Evolutionary conservation across 2,329 filamentous ascomycete genomes (phyloP).

Genomic region (Xenoacremonium recifei): DNA sequence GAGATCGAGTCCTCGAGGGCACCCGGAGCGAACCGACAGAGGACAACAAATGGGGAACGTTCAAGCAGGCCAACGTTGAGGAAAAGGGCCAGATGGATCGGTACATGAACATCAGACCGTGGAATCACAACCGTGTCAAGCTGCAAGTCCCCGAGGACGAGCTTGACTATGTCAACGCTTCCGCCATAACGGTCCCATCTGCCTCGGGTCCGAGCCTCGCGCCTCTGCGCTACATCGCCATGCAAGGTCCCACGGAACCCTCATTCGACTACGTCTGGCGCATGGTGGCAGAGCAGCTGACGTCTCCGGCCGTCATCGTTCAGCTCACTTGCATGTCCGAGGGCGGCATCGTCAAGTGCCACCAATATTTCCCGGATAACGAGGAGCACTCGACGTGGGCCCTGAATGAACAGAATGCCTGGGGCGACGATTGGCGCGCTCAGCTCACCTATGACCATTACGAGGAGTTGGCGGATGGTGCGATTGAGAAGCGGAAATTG

Average conservation of each 20-base stretch:
- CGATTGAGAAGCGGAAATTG: constrained; percentile 74
- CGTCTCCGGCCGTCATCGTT: constrained; percentile 76
- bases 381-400: constrained; percentile 51
- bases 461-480: constrained; percentile 53
- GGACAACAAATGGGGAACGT: constrained; percentile 34
- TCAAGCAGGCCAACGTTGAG: constrained; percentile 31
- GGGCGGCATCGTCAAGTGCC: constrained; percentile 76
- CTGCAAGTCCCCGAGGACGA: constrained; percentile 72
- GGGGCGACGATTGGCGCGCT: constrained; percentile 66
- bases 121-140: constrained; percentile 80
- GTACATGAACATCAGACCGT: constrained; percentile 88
- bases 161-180: constrained; percentile 82
- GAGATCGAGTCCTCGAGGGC: constrained; percentile 43
- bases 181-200: constrained; percentile 60
- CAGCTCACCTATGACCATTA: constrained; percentile 65
- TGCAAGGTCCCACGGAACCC: constrained; percentile 80
- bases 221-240: constrained; percentile 75
- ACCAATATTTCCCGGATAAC: constrained; percentile 75
- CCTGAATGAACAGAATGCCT: constrained; percentile 63
- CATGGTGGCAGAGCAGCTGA: constrained; percentile 82
- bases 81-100: constrained; percentile 61
- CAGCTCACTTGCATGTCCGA: constrained; percentile 94
- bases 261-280: constrained; percentile 87
- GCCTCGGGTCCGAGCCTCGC: constrained; percentile 36
- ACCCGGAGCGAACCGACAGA: constrained; percentile 33